Evolutionary conservation across 148 eudicot species (phyloP), one percentile per base, ranked within the genome.

Genomic region (Rheum nobile): DNA sequence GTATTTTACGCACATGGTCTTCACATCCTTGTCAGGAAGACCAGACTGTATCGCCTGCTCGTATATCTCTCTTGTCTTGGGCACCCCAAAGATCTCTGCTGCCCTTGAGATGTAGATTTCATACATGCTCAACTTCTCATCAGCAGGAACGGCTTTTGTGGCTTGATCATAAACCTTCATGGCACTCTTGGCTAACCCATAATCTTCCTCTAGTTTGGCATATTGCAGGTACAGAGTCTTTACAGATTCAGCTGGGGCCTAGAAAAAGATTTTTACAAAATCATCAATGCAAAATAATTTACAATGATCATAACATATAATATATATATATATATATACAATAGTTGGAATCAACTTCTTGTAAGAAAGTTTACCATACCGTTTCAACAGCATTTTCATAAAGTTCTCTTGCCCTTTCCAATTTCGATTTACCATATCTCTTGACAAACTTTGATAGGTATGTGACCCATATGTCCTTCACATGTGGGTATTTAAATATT

Each of bases 401-500:
- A 63, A 95, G 80, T 81, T 95, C 99, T 54, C 99, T 82, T 19
- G 96, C 90, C 24, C 96, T 85, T 75, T 95, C 99, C 81, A 95
- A 76, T 78, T 95, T 95, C 31, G 87, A 79, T 73, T 78, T 88
- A 68, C 96, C 97, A 74, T 85, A 95, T 84, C 97, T 83, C 79
- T 86, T 86, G 55, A 95, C 97, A 84, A 92, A 92, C 86, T 95
- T 95, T 59, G 97, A 83, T 32, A 95, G 87, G 79, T 91, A 92
- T 31, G 96, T 87, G 71, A 87, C 88, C 97, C 99, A 95, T 77
- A 92, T 90, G 83, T 95, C 97, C 79, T 92, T 95, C 43, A 88
- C 99, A 74, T 95, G 99, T 9, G 99, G 97, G 71, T 92, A 92
- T 65, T 95, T 95, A 54, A 95, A 95, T 72, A 95, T 95, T 86